Evolutionary conservation across 495 filamentous ascomycete species (phyloP), one percentile per base, ranked within the genome.

Genomic region (Penicillium bialowiezense): DNA sequence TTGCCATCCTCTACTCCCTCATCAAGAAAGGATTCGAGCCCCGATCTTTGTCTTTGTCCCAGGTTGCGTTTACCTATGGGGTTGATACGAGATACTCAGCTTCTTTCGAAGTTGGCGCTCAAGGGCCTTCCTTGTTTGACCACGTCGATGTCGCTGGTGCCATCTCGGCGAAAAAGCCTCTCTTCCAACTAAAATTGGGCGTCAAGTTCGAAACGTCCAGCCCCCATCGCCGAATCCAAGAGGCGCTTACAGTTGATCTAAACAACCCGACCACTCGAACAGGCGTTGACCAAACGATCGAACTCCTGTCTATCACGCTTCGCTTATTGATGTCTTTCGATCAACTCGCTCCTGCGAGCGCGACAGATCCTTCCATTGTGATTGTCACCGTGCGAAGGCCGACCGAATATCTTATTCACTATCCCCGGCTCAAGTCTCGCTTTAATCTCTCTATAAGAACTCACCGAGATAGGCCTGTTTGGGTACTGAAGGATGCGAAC

Each of bases 181-280:
- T 71, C n/a, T 73, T 68, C 52, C 53, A 48, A 17, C 38, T 68
- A 21, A 54, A 50, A 5, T 38, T 77, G 18, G 58, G 54, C 19
- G 63, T 80, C 32, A 59, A 49, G 6, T 70, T 97, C 18, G 78
- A 85, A 17, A 58, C 60, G 17, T 72, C 73, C 12, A 95, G 90
- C 52, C 91, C 91, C 0, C 91, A 96, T 61, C 73, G 86, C 36
- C 81, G 87, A 13, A 83, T 91, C 15, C 69, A 80, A 29, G 81
- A 87, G 44, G 69, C 79, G 23, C 71, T 97, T 10, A 78, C 76
- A 6, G 70, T 70, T 14, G 69, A 80, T 31, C 66, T 93, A 41
- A 91, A 91, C 61, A 51, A 61, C 13, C 42, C 48, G 31, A 71
- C 71, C 19, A 62, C 69, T 19, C 54, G 74, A n/a, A 48, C 62